Evolutionary conservation across 345 rosid genomes (phyloP).

Genomic region (Citrus sp.): DNA sequence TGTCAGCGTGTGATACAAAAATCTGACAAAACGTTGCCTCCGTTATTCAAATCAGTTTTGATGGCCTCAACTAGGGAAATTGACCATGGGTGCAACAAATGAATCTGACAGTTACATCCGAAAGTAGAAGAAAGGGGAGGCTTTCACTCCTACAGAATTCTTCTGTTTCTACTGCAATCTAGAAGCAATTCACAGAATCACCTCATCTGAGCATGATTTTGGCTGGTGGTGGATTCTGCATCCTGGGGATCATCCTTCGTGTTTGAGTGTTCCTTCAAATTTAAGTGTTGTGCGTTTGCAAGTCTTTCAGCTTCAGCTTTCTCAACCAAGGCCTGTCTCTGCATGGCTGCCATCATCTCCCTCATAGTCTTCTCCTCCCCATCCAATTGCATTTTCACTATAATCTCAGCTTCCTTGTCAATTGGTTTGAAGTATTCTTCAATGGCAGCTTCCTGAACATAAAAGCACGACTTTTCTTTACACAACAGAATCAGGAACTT

Average conservation of each 20-base stretch:
- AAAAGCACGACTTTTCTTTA: background rate
- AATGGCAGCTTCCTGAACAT: conserved; percentile 71
- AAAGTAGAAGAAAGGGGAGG: background rate
- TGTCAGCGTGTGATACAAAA: background rate
- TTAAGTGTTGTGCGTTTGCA: conserved; percentile 18
- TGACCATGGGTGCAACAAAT: background rate
- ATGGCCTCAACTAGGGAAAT: background rate
- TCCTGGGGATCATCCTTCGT: conserved; percentile 24
- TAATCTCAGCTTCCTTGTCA: conserved; percentile 68
- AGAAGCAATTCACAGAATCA: background rate
- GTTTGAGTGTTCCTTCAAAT: conserved; percentile 11
- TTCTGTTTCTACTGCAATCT: background rate
- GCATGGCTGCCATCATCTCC: conserved; percentile 63
- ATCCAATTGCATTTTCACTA: conserved; percentile 84
- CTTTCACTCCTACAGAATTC: background rate
- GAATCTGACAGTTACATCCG: background rate
- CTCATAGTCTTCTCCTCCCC: conserved; percentile 77
- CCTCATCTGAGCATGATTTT: conserved; percentile 22
- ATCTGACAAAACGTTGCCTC: background rate
- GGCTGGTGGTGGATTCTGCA: conserved; percentile 11
- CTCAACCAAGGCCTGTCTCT: conserved; percentile 53
- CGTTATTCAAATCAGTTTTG: background rate
- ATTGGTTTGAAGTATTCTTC: conserved; percentile 83
- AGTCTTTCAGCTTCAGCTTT: conserved; percentile 51
- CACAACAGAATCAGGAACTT: background rate